Conservation (phyloP, 2,329 filamentous ascomycete genomes). For the Arthrobotrys iridis region DNA sequence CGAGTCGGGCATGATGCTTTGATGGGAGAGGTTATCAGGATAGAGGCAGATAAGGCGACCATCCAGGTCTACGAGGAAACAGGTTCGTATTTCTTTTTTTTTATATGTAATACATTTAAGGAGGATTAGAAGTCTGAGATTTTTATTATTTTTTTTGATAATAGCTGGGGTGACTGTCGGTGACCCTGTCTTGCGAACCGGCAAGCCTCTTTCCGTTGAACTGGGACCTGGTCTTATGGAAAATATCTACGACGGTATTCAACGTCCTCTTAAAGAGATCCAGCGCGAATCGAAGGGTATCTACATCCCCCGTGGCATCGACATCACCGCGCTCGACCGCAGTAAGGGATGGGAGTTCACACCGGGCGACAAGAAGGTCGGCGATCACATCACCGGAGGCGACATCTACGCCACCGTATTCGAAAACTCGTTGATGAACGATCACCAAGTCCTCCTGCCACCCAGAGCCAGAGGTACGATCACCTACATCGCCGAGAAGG, state of each 20-base stretch:
- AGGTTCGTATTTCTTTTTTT: slow-evolving; percentile 67
- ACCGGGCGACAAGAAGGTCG: slow-evolving; percentile 83
- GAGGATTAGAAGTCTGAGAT: too few species aligned
- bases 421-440: slow-evolving; percentile 93
- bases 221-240: slow-evolving; percentile 96
- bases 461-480: slow-evolving; percentile 91
- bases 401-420: slow-evolving; percentile 95
- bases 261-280: slow-evolving; percentile 90
- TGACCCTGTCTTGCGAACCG: slow-evolving; percentile 87
- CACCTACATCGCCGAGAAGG: slow-evolving; percentile 87
- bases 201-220: slow-evolving; percentile 96
- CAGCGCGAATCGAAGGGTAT: slow-evolving; percentile 81
- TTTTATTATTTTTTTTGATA: slow-evolving; percentile 56
- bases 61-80: slow-evolving; percentile 99
- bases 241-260: slow-evolving; percentile 99
- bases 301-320: slow-evolving; percentile 95
- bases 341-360: slow-evolving; percentile 97
- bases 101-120: not conserved
- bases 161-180: slow-evolving; percentile 92
- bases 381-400: slow-evolving; percentile 95
- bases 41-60: slow-evolving; percentile 92
- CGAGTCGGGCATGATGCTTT: slow-evolving; percentile 91
- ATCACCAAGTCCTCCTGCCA: slow-evolving; percentile 92
- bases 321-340: slow-evolving; percentile 86
- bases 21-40: slow-evolving; percentile 97